A percentile compares a stretch with the other conserved stretches of the same genome.
Evolutionary conservation across 1,284 basidiomycete genomes (phyloP).

Genomic region (Leucoagaricus sp.): DNA sequence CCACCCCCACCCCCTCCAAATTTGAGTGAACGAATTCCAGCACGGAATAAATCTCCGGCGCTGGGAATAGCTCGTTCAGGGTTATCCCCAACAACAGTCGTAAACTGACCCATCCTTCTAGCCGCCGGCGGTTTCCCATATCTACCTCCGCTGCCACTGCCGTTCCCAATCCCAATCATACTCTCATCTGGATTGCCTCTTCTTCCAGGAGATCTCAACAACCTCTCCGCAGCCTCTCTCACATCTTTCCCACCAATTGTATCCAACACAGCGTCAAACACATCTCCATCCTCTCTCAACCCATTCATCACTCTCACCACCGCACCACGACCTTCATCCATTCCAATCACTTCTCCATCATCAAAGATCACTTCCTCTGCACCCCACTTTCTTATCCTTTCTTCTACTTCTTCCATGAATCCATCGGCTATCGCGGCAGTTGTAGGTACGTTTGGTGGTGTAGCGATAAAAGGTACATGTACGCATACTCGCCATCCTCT

Average conservation of each 20-base stretch:
- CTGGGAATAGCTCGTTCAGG: constrained; percentile 64
- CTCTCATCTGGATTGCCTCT: constrained; percentile 11
- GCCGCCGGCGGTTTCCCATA: too few relatives aligned
- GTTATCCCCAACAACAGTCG: constrained; percentile 71
- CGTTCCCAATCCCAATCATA: constrained; percentile 14
- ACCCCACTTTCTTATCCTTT: constrained; percentile 60
- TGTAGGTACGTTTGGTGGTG: constrained; percentile 20
- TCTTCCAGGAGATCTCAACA: constrained; percentile 45
- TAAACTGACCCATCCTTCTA: constrained; percentile 57
- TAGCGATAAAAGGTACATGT: constrained; percentile 53
- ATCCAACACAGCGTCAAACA: constrained; percentile 81
- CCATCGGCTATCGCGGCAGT: constrained; percentile 20
- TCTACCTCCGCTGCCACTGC: constrained; percentile 1
- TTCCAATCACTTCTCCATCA: constrained; percentile 35
- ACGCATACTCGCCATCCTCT: constrained; percentile 69
- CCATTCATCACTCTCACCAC: constrained; percentile 55
- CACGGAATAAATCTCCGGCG: constrained; percentile 68
- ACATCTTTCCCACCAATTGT: constrained; percentile 76
- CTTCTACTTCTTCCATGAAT: constrained; percentile 44
- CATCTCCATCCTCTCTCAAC: constrained; percentile 53
- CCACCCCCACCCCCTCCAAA: constrained; percentile 40
- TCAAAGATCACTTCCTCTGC: constrained; percentile 67
- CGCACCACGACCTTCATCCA: constrained; percentile 43
- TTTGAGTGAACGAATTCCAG: constrained; percentile 65
- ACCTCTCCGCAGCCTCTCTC: constrained; percentile 68